Evolutionary conservation across 108 stramenopile genomes (phyloP).

Genomic region (Hondaea fermentalgiana): DNA sequence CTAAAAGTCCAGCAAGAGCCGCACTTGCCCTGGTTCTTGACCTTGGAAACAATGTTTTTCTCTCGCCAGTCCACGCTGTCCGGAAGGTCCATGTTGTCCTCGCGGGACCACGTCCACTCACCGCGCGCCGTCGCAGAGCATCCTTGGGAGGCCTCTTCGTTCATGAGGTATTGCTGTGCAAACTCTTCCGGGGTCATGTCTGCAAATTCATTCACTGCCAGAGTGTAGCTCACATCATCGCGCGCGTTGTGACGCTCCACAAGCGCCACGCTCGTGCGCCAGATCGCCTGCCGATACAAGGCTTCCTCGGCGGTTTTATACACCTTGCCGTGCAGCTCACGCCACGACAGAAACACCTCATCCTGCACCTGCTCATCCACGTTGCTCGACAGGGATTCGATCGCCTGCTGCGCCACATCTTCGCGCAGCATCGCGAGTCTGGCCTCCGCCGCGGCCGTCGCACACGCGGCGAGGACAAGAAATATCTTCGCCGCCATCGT

Average conservation of each 20-base stretch:
- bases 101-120: neutral
- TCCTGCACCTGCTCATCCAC: neutral
- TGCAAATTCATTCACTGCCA: conserved; percentile 24
- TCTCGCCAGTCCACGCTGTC: conserved; percentile 8
- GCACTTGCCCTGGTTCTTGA: conserved; percentile 66
- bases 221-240: neutral
- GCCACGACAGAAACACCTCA: neutral
- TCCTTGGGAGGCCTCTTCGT: neutral
- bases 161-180: neutral
- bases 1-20: conserved; percentile 95
- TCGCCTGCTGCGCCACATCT: neutral
- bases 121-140: neutral
- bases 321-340: neutral
- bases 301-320: neutral
- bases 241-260: conserved; percentile 15
- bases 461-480: no score
- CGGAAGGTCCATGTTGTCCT: neutral
- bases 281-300: neutral
- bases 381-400: neutral
- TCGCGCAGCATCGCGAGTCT: no score
- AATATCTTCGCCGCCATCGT: no score
- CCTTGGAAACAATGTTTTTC: conserved; percentile 29
- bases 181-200: conserved; percentile 22
- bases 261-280: neutral
- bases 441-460: no score